Evolutionary conservation across 192 early-diverging fungal genomes (phyloP).

Genomic region (Podila epigama): DNA sequence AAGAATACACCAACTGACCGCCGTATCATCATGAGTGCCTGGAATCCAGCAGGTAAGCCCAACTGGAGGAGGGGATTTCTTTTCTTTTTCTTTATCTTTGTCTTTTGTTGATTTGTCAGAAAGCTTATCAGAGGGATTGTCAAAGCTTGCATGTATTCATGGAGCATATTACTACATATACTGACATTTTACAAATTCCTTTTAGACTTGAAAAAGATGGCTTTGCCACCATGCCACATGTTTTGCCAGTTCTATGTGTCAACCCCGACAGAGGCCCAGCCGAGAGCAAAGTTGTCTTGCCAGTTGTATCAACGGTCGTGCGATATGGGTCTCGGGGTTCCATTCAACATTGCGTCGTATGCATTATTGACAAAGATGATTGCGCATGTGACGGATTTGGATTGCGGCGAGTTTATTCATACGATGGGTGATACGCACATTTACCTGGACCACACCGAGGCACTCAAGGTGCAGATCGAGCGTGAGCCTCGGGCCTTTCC

Average conservation of each 20-base stretch:
- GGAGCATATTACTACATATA: not conserved
- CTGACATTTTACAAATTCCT: not conserved
- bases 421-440: constrained; percentile 97
- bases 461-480: constrained; percentile 79
- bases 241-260: constrained; percentile 98
- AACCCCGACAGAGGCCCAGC: constrained; percentile 57
- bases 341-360: constrained; percentile 99
- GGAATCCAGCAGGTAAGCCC: constrained; percentile 91
- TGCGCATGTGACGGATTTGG: constrained; percentile 84
- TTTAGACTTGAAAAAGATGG: constrained; percentile 89
- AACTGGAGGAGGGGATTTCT: not conserved
- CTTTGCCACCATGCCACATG: constrained; percentile 97
- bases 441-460: constrained; percentile 90
- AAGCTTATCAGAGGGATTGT: not conserved
- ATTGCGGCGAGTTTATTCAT: constrained; percentile 88
- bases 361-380: constrained; percentile 90
- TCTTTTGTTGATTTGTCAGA: not conserved
- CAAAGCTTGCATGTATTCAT: too few species aligned
- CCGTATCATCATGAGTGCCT: constrained; percentile 93
- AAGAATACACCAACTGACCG: constrained; percentile 86
- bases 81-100: not conserved
- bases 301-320: constrained; percentile 95
- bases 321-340: constrained; percentile 97
- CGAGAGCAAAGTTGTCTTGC: constrained; percentile 77
- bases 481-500: constrained; percentile 87